phyloP scores from a whole-genome alignment of 768 basidiomycete genomes.

The Leucocoprinus birnbaumii region DNA sequence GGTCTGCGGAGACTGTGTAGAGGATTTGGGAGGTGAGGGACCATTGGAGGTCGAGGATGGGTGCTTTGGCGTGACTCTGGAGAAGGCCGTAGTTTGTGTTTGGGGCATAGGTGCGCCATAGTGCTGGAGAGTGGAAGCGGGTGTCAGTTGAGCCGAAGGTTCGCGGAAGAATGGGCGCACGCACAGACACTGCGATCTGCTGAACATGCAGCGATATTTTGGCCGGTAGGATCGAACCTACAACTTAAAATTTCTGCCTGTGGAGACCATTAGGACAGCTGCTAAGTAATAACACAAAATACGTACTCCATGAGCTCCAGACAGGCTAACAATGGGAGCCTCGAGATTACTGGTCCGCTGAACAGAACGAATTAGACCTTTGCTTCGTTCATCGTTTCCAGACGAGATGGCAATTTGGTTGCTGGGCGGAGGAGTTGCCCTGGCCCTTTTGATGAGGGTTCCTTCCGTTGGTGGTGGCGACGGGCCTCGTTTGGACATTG shows the following conservation, averaged over 20 bases:
- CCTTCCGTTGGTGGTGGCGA: constrained; percentile 46
- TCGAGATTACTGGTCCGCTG: constrained; percentile 92
- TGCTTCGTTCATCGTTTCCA: constrained; percentile 66
- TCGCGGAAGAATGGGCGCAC: constrained; percentile 27
- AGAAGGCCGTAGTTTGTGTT: constrained; percentile 92
- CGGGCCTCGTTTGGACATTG: constrained; percentile 71
- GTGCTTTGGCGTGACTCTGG: constrained; percentile 81
- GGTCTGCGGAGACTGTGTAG: constrained; percentile 90
- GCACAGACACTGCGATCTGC: constrained; percentile 87
- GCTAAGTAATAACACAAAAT: not conserved
- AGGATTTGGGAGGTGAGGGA: constrained; percentile 69
- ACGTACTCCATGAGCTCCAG: constrained; percentile 82
- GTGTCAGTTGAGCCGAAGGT: not conserved
- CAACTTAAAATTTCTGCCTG: constrained; percentile 79
- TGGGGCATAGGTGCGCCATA: constrained; percentile 91
- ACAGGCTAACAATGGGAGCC: constrained; percentile 90
- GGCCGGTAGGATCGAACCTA: constrained; percentile 91
- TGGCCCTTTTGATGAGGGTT: constrained; percentile 64
- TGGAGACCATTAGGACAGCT: not conserved
- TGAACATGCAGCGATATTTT: constrained; percentile 91
- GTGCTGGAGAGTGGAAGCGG: constrained; percentile 38
- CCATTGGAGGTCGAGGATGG: constrained; percentile 93
- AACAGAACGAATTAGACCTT: constrained; percentile 79
- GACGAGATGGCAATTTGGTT: constrained; percentile 80
- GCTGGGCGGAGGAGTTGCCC: constrained; percentile 41